Evolutionary conservation across 805 yeast species (phyloP).

Genomic region (Isabelozyma heimii): DNA sequence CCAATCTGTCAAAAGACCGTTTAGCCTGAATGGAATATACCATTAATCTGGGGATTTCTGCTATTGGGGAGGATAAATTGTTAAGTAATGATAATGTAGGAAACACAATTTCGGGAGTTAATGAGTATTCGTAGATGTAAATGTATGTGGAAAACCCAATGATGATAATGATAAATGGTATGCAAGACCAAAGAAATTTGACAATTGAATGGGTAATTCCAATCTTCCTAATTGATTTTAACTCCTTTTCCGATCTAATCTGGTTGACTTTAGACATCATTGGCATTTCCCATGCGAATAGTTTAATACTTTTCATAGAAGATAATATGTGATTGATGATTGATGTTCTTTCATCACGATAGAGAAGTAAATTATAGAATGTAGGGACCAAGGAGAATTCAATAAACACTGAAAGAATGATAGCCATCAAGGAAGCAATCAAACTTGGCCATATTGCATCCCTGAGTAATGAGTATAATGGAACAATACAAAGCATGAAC

Average conservation of each 20-base stretch:
- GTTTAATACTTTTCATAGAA: slow-evolving; percentile 22
- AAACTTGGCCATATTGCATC: slow-evolving; percentile 19
- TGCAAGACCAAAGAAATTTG: slow-evolving; percentile 19
- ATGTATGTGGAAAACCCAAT: slow-evolving; percentile 18
- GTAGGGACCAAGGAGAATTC: slow-evolving; percentile 10
- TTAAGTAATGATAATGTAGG: slow-evolving; percentile 25
- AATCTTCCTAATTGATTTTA: slow-evolving; percentile 13
- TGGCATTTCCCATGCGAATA: slow-evolving; percentile 25
- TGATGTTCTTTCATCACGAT: slow-evolving; percentile 18
- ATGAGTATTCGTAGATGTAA: slow-evolving; percentile 11
- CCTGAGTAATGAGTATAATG: slow-evolving; percentile 20
- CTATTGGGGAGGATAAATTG: neutral
- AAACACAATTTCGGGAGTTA: slow-evolving; percentile 23
- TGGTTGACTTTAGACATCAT: slow-evolving; percentile 16
- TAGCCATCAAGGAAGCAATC: slow-evolving; percentile 10
- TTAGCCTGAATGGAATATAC: slow-evolving; percentile 8
- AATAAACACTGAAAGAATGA: slow-evolving; percentile 17
- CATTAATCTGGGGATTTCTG: neutral
- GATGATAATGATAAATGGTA: slow-evolving; percentile 22
- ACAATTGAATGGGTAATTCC: slow-evolving; percentile 9
- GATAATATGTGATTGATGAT: slow-evolving; percentile 20
- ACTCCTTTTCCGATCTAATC: slow-evolving; percentile 18
- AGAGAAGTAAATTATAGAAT: slow-evolving; percentile 11
- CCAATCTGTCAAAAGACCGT: slow-evolving; percentile 14
- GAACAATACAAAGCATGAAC: slow-evolving; percentile 10